phyloP scores from a whole-genome alignment of 768 basidiomycete species.

The Punctularia strigosozonata region DNA sequence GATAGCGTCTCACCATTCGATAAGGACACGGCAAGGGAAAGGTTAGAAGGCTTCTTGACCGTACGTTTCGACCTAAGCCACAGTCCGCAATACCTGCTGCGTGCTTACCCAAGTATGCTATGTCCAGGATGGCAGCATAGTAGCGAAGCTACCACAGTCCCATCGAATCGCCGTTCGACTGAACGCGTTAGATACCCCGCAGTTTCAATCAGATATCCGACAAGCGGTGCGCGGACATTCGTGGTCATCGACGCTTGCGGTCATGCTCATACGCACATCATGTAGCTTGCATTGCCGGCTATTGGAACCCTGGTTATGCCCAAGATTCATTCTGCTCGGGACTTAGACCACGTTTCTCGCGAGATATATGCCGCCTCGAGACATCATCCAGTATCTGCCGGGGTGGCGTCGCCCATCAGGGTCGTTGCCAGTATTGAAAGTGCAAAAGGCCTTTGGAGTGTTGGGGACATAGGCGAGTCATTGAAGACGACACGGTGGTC shows the following conservation, averaged over 20 bases:
- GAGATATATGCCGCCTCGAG: constrained; percentile 25
- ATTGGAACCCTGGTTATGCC: constrained; percentile 71
- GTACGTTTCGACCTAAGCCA: constrained; percentile 22
- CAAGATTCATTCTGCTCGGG: constrained; percentile 63
- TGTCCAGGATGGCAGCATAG: neutral
- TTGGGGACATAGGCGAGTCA: constrained; percentile 67
- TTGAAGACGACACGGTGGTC: too few relatives aligned
- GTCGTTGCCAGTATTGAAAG: constrained; percentile 83
- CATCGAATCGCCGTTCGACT: constrained; percentile 58
- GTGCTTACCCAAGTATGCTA: neutral
- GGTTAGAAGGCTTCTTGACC: constrained; percentile 42
- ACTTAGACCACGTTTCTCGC: constrained; percentile 50
- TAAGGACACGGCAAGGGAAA: constrained; percentile 50
- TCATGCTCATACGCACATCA: neutral
- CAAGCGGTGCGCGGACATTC: constrained; percentile 34
- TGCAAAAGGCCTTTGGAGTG: constrained; percentile 54
- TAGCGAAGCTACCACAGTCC: constrained; percentile 26
- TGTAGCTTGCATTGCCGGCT: constrained; percentile 10
- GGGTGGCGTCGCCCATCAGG: constrained; percentile 24
- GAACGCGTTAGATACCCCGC: constrained; percentile 54
- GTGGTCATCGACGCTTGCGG: too few relatives aligned
- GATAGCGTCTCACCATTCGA: constrained; percentile 64
- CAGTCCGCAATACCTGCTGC: neutral
- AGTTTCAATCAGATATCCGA: constrained; percentile 52
- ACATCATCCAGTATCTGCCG: constrained; percentile 10